phyloP scores from a whole-genome alignment of 768 basidiomycete species.

The Mycena amicta region DNA sequence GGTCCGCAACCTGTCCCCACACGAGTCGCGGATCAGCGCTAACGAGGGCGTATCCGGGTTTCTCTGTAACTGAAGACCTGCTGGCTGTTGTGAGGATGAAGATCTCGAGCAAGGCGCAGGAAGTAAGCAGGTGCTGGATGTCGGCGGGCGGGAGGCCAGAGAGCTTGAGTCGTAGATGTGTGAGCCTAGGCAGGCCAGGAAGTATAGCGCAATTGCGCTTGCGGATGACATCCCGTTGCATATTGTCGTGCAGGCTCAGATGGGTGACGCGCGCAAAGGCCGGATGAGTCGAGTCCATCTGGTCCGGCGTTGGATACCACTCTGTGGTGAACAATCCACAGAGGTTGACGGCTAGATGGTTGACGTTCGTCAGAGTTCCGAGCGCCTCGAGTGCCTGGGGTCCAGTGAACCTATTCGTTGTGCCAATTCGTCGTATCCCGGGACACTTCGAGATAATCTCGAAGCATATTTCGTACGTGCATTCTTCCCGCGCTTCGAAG shows the following conservation, averaged over 20 bases:
- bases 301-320: too few species aligned
- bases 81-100: background rate
- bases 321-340: background rate
- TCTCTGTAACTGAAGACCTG: background rate
- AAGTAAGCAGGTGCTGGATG: too few species aligned
- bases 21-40: background rate
- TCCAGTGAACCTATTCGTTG: background rate
- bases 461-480: background rate
- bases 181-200: too few species aligned
- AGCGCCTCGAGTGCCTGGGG: background rate
- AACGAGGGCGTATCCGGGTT: too few species aligned
- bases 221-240: too few species aligned
- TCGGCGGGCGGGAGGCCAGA: too few species aligned
- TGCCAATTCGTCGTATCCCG: background rate
- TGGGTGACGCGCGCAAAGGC: too few species aligned
- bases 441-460: background rate
- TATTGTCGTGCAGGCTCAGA: background rate
- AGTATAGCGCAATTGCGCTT: too few species aligned
- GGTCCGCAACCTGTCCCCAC: background rate
- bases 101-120: background rate
- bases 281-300: background rate
- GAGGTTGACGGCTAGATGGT: background rate
- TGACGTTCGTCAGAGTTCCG: background rate
- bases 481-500: background rate
- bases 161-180: too few species aligned